Evolutionary conservation across 208 protist genomes (phyloP), one percentile per base, ranked within the genome.

Genomic region (Trypanosoma lewisi): DNA sequence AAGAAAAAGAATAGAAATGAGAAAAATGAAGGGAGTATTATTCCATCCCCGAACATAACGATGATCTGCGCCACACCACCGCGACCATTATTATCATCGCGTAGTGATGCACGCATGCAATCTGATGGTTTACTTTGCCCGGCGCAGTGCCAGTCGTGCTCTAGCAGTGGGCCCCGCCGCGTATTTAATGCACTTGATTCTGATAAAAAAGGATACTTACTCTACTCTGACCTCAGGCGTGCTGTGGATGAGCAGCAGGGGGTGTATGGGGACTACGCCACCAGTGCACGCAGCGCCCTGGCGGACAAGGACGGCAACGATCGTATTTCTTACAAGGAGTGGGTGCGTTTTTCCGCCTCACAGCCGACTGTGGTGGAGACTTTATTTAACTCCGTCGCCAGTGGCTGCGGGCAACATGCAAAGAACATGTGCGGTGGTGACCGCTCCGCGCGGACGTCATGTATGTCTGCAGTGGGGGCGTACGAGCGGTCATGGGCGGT

Each of bases 281-380:
- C 70, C 45, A 52, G 83, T 42, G 68, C 67, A 27, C 44, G 89
- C 17, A 21, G 89, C 33, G 72, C 63, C n/a, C 47, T 48, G 34
- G 82, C 85, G 3, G 85, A 89, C 59, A 31, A 45, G 33, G 77
- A 88, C 44, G 48, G 80, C 17, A 80, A 84, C 44, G 74, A 70
- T 12, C 66, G 77, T 57, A 67, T 89, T 49, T 48, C 62, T 25
- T 87, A 76, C 63, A 33, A 66, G 28, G 82, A 89, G 39, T 89
- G 85, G 82, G 57, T 78, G 16, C 36, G 63, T 14, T 89, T 80
- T 55, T 65, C 70, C 27, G 67, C 83, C 11, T 49, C 65, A 14
- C 58, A 86, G 49, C 75, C 85, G 2, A 42, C 53, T 1, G 67
- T 87, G 33, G 41, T 85, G 3, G 70, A 75, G 39, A 25, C 75